Percentiles rank a stretch among this genome's conserved stretches.
Evolutionary conservation across 208 protist species (phyloP).

Genomic region (Crithidia sp.): DNA sequence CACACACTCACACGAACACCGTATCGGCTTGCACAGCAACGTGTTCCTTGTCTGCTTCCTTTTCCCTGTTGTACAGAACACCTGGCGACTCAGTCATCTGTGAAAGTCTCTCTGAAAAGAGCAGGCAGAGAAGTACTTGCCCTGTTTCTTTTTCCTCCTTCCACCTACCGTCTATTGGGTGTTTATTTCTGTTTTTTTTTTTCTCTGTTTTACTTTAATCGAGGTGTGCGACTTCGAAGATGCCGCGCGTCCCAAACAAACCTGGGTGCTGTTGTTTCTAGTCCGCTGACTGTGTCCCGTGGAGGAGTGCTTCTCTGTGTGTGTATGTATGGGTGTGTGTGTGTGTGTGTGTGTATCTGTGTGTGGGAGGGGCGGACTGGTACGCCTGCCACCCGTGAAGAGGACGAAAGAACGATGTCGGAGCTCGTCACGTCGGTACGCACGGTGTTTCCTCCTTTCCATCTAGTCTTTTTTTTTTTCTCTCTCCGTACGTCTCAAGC

Average conservation of each 20-base stretch:
- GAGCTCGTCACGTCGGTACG: no score
- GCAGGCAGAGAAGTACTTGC: neutral
- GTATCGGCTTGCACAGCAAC: no score
- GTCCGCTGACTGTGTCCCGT: neutral
- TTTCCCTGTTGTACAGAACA: no score
- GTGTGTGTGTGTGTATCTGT: neutral
- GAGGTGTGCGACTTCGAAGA: neutral
- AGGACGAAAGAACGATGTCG: no score
- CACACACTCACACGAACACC: no score
- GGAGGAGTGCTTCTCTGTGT: neutral
- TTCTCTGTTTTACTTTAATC: neutral
- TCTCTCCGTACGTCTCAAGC: neutral
- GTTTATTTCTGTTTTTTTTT: neutral
- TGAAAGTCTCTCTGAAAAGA: no score
- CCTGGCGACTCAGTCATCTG: no score
- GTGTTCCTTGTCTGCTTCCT: no score
- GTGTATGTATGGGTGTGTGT: neutral
- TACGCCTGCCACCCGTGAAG: no score
- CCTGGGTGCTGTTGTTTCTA: neutral
- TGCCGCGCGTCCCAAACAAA: neutral
- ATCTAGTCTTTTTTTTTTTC: conserved; percentile 6
- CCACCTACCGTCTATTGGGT: neutral
- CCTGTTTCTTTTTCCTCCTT: neutral
- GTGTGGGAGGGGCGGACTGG: no score
- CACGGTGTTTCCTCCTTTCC: no score